A percentile compares a stretch with the other conserved stretches of the same genome.
Evolutionary conservation across 179 eudicot genomes (phyloP).

Genomic region (Patellifolia procumbens): DNA sequence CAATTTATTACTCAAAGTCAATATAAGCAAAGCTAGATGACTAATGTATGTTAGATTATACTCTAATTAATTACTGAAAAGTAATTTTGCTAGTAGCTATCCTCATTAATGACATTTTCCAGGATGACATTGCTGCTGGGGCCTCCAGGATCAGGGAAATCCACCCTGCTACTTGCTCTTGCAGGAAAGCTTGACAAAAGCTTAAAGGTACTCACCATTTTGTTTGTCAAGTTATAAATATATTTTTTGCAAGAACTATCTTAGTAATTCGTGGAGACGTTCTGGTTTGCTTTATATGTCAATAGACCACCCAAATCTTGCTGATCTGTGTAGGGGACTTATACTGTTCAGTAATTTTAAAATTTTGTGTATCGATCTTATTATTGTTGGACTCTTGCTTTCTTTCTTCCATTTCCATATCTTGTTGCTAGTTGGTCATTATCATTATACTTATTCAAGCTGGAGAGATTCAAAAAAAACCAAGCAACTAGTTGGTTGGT

Average conservation of each 20-base stretch:
- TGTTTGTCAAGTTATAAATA: background rate
- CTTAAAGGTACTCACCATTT: slow-evolving; percentile 34
- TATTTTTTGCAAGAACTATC: background rate
- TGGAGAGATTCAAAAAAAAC: too few species aligned
- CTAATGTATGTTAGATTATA: background rate
- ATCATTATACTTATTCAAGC: too few species aligned
- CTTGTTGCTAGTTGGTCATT: background rate
- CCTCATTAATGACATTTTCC: background rate
- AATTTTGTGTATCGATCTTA: too few species aligned
- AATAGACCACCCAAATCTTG: background rate
- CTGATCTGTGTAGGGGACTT: too few species aligned
- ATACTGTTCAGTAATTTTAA: too few species aligned
- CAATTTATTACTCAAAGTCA: too few species aligned
- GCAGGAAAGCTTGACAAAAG: slow-evolving; percentile 44
- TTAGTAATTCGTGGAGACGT: background rate
- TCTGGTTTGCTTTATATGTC: background rate
- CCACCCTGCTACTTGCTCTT: slow-evolving; percentile 43
- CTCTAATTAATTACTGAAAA: background rate
- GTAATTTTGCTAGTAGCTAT: background rate
- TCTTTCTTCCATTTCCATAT: background rate
- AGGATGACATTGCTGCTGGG: slow-evolving; percentile 50
- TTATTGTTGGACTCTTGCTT: background rate
- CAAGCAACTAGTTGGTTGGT: too few species aligned
- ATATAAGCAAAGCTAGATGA: too few species aligned
- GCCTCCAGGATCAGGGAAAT: slow-evolving; percentile 51